Evolutionary conservation across 495 filamentous ascomycete species (phyloP).

Genomic region (Hypomontagnella monticulosa): DNA sequence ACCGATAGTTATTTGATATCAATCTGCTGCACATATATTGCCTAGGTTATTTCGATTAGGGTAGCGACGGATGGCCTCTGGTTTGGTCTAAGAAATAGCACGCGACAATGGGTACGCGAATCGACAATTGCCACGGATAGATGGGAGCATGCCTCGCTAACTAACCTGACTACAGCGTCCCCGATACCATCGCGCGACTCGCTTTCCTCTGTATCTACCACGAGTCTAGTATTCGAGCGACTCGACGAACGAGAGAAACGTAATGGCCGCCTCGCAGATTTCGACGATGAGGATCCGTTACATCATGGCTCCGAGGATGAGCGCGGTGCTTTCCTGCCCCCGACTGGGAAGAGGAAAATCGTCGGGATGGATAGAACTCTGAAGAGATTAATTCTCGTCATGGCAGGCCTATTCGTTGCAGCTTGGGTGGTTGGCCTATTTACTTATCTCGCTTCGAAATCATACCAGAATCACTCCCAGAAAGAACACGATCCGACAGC

Average conservation of each 20-base stretch:
- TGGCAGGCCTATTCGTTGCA: conserved; percentile 72
- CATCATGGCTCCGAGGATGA: conserved; percentile 53
- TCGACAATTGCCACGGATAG: background rate
- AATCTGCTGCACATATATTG: background rate
- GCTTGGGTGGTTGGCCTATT: conserved; percentile 84
- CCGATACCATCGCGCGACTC: conserved; percentile 65
- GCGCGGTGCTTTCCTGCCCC: conserved; percentile 56
- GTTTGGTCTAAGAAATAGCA: conserved; percentile 4
- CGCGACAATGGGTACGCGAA: conserved; percentile 37
- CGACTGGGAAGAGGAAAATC: conserved; percentile 45
- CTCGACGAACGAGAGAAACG: conserved; percentile 63
- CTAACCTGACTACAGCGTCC: conserved; percentile 37
- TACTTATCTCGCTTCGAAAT: conserved; percentile 73
- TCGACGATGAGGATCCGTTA: conserved; percentile 61
- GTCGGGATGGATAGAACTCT: conserved; percentile 65
- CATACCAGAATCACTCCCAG: conserved; percentile 69
- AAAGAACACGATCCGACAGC: conserved; percentile 74
- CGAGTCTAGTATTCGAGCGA: conserved; percentile 79
- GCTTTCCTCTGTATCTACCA: conserved; percentile 75
- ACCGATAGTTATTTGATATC: no score
- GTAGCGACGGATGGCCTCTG: conserved; percentile 27
- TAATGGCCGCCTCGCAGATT: conserved; percentile 43
- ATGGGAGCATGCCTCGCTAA: conserved; percentile 5
- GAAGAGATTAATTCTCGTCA: conserved; percentile 72
- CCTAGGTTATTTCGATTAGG: background rate